Evolutionary conservation across 768 basidiomycete genomes (phyloP), one percentile per base, ranked within the genome.

Genomic region (Ramaria rubella): DNA sequence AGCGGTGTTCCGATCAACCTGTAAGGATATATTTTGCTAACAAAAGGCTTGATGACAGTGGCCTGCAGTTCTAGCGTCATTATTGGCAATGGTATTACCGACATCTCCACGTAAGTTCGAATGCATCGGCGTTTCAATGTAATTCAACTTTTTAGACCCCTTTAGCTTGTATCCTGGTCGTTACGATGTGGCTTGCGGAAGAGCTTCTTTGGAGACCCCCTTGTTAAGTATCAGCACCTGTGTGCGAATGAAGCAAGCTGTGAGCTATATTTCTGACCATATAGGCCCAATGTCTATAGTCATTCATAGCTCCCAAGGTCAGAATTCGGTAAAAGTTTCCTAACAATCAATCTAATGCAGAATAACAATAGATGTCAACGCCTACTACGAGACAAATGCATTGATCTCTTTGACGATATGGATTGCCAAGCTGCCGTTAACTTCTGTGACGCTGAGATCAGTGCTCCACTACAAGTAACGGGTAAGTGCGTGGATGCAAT

Each of bases 401-500:
- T 89, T 29, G 78, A 88, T 55, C 71, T 71, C 15, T 84, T 84
- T 60, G 87, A 93, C 66, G 68, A 73, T 21, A 81, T 86, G 34
- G 74, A 79, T 58, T 92, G 90, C 62, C 71, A 69, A n/a, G 84
- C 83, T 12, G 85, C 88, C 2, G 73, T 81, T 49, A 67, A 60
- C 9, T 90, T 89, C 67, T 93, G 90, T 67, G 74, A 80, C 50
- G 68, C 64, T 21, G 75, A 81, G 59, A 66, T 90, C 12, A 78
- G 74, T 31, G 69, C 60, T 3, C 69, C 73, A 2, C 77, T 75
- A 65, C 64, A 65, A 61, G 49, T 62, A 45, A 70, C 72, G 57
- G 67, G 74, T 77, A 30, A 69, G 75, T 68, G 33, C 58, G 27
- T 21, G 26, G 5, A 44, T 23, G 6, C 34, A n/a, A n/a, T n/a